A percentile compares a stretch with the other conserved stretches of the same genome.
Conservation (phyloP, 768 basidiomycete species). For the Suillus tomentosus region DNA sequence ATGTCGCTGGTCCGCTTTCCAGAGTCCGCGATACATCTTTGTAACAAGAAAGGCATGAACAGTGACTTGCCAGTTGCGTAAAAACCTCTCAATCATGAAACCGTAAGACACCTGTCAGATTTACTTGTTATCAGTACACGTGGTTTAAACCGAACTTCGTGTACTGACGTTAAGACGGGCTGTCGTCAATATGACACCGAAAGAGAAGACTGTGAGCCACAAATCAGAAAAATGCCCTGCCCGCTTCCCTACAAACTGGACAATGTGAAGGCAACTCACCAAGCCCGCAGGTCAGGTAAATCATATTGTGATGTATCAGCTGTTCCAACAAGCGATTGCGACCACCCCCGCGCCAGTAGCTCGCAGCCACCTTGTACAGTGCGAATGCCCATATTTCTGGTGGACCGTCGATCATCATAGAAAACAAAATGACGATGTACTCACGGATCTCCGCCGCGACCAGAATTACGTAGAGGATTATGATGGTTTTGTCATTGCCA, state of each 20-base stretch:
- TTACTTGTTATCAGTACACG: neutral
- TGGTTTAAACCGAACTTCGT: neutral
- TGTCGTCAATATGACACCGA: neutral
- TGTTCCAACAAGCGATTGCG: constrained; percentile 1
- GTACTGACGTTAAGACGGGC: constrained; percentile 1
- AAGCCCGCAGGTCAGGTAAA: constrained; percentile 5
- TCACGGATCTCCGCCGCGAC: neutral
- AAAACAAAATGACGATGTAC: neutral
- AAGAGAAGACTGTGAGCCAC: neutral
- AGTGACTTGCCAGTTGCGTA: constrained; percentile 6
- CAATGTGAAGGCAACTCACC: neutral
- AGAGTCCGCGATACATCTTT: constrained; percentile 7
- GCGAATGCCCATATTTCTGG: constrained; percentile 6
- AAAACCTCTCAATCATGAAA: constrained; percentile 8
- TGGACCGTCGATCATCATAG: neutral
- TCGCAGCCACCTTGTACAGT: neutral
- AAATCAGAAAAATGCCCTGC: neutral
- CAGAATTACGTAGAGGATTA: constrained; percentile 1
- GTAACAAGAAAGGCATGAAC: constrained; percentile 9
- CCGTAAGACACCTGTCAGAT: constrained; percentile 1
- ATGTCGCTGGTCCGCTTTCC: neutral
- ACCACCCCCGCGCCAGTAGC: neutral
- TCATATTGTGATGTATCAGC: neutral
- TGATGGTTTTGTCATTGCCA: neutral
- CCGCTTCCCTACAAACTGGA: too few species aligned